phyloP scores from a whole-genome alignment of 805 yeast species.

The Candida dajiaensis region DNA sequence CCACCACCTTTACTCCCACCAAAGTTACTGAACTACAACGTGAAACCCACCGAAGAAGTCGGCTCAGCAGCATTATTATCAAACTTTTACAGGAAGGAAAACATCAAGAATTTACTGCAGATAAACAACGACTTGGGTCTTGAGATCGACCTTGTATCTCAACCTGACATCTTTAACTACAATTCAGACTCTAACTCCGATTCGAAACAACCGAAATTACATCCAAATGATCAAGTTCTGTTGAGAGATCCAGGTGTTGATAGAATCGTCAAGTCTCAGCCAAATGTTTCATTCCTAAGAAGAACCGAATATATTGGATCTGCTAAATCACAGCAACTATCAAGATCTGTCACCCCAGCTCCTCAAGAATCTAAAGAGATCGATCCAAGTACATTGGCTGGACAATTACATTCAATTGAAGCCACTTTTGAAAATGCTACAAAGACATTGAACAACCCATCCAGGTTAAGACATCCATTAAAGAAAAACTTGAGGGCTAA shows the following conservation, averaged over 20 bases:
- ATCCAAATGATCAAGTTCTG: conserved; percentile 70
- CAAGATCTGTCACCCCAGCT: conserved; percentile 14
- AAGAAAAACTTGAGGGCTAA: conserved; percentile 71
- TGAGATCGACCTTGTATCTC: conserved; percentile 63
- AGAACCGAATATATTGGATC: conserved; percentile 79
- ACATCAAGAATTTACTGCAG: conserved; percentile 55
- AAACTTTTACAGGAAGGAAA: conserved; percentile 62
- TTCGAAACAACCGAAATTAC: conserved; percentile 39
- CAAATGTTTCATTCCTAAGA: conserved; percentile 70
- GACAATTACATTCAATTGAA: conserved; percentile 68
- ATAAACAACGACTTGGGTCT: conserved; percentile 65
- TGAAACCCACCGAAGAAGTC: conserved; percentile 34
- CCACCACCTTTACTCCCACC: conserved; percentile 96
- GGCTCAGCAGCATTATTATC: conserved; percentile 55
- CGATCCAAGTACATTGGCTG: conserved; percentile 45
- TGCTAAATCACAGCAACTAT: conserved; percentile 4
- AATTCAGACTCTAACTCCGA: conserved; percentile 1
- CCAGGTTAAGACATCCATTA: conserved; percentile 65
- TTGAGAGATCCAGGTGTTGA: conserved; percentile 70
- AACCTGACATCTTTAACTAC: conserved; percentile 63
- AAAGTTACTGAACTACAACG: conserved; percentile 56
- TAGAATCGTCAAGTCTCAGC: conserved; percentile 29
- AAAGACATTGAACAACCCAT: conserved; percentile 36
- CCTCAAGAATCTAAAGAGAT: conserved; percentile 11
- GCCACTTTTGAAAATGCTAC: conserved; percentile 64